phyloP scores from a whole-genome alignment of 345 rosid genomes.

The Dovyalis caffra region DNA sequence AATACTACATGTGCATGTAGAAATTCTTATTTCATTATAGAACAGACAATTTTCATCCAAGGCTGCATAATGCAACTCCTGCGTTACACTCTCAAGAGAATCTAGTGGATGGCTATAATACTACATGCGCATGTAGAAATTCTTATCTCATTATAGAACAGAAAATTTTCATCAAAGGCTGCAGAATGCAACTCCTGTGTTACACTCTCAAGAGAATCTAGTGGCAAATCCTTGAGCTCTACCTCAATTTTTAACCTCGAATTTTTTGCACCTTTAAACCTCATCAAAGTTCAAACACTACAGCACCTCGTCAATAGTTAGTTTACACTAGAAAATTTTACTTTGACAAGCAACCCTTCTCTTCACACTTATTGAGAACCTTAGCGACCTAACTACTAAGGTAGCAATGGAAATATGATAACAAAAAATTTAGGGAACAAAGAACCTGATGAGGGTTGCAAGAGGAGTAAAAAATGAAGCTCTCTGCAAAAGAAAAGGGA shows the following conservation, averaged over 20 bases:
- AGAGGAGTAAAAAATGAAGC: constrained; percentile 33
- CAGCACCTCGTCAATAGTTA: background rate
- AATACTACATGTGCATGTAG: background rate
- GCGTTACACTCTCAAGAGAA: background rate
- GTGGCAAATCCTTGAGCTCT: background rate
- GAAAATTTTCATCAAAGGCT: background rate
- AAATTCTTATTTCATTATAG: background rate
- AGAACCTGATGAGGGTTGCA: constrained; percentile 57
- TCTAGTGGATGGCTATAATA: background rate
- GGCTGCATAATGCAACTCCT: background rate
- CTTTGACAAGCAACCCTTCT: background rate
- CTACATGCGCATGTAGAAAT: background rate
- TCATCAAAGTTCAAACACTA: background rate
- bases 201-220: background rate
- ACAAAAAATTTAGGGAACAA: background rate
- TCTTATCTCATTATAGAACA: background rate
- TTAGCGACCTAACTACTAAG: background rate
- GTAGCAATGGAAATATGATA: background rate
- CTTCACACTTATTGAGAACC: background rate
- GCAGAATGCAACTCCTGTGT: background rate
- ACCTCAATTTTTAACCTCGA: background rate
- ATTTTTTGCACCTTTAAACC: background rate
- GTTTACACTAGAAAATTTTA: background rate
- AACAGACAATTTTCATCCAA: background rate
- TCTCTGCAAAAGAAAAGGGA: constrained; percentile 45